Evolutionary conservation across 1,139 yeast species (phyloP).

Genomic region (Nadsonia starkeyi-henricii): DNA sequence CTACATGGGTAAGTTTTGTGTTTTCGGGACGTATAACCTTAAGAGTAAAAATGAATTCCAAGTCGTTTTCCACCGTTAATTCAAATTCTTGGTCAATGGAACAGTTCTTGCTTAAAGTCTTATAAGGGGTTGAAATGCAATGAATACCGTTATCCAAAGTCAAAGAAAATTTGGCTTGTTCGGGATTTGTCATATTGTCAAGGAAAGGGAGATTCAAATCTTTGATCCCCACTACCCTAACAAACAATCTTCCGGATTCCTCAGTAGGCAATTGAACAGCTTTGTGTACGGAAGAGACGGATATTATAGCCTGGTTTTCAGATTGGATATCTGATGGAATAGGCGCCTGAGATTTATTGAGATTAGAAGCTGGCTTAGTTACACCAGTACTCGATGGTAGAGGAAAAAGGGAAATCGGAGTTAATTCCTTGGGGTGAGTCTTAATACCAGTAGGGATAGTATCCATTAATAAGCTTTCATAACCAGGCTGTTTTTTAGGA

Average conservation of each 20-base stretch:
- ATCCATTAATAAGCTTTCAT: neutral
- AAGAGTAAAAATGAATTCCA: slow-evolving; percentile 62
- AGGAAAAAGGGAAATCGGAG: neutral
- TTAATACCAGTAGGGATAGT: neutral
- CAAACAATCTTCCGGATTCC: slow-evolving; percentile 65
- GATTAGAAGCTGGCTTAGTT: slow-evolving; percentile 2
- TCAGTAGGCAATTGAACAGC: slow-evolving; percentile 18
- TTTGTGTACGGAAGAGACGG: slow-evolving; percentile 4
- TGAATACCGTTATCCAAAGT: slow-evolving; percentile 86
- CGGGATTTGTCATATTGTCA: slow-evolving; percentile 23
- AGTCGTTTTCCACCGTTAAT: slow-evolving; percentile 48
- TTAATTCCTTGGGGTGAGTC: neutral
- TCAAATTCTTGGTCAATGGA: slow-evolving; percentile 73
- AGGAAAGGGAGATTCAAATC: slow-evolving; percentile 43
- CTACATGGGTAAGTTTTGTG: neutral
- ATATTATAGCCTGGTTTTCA: too few relatives aligned
- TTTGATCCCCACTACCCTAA: slow-evolving; percentile 47
- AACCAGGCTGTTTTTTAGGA: neutral
- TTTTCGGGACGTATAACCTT: slow-evolving; percentile 48
- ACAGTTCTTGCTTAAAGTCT: slow-evolving; percentile 32
- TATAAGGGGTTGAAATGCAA: slow-evolving; percentile 61
- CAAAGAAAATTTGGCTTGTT: slow-evolving; percentile 51
- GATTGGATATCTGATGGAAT: too few relatives aligned
- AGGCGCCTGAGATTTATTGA: neutral
- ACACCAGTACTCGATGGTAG: slow-evolving; percentile 1